phyloP scores from a whole-genome alignment of 2,329 filamentous ascomycete species.

The Furcasterigmium furcatum region DNA sequence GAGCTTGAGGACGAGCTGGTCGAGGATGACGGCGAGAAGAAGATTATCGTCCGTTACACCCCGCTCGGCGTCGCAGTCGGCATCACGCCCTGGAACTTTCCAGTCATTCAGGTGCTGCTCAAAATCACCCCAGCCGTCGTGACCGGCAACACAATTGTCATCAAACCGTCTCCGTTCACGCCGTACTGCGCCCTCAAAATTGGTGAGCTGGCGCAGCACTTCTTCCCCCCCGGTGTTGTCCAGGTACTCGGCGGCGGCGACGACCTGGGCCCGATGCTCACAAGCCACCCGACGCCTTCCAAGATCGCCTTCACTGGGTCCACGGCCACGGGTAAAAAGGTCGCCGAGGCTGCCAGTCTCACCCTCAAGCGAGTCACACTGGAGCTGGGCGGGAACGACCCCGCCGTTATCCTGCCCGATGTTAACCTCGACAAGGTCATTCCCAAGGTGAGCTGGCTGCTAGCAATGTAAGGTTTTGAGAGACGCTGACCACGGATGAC shows the following conservation, averaged over 20 bases:
- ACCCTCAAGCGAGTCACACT: slow-evolving; percentile 60
- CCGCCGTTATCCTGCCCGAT: slow-evolving; percentile 55
- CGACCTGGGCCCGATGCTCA: slow-evolving; percentile 55
- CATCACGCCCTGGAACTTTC: slow-evolving; percentile 55
- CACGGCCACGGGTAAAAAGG: slow-evolving; percentile 55
- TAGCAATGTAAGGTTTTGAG: too few species aligned
- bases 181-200: slow-evolving; percentile 57
- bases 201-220: slow-evolving; percentile 50
- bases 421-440: slow-evolving; percentile 41
- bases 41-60: slow-evolving; percentile 24
- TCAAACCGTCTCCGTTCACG: slow-evolving; percentile 57
- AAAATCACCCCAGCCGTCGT: slow-evolving; percentile 57
- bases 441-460: slow-evolving; percentile 4
- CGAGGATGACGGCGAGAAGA: slow-evolving; percentile 15
- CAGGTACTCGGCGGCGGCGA: slow-evolving; percentile 60
- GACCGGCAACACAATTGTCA: slow-evolving; percentile 55
- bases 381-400: slow-evolving; percentile 60
- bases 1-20: slow-evolving; percentile 9
- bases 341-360: slow-evolving; percentile 47
- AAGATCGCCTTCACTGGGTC: slow-evolving; percentile 66
- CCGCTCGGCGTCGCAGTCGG: slow-evolving; percentile 38
- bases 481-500: too few species aligned
- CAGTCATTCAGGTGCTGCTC: slow-evolving; percentile 44
- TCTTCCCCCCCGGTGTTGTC: slow-evolving; percentile 60
- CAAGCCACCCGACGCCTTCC: slow-evolving; percentile 53